Conservation (phyloP, 495 filamentous ascomycete genomes). For the Zalerion maritima region DNA sequence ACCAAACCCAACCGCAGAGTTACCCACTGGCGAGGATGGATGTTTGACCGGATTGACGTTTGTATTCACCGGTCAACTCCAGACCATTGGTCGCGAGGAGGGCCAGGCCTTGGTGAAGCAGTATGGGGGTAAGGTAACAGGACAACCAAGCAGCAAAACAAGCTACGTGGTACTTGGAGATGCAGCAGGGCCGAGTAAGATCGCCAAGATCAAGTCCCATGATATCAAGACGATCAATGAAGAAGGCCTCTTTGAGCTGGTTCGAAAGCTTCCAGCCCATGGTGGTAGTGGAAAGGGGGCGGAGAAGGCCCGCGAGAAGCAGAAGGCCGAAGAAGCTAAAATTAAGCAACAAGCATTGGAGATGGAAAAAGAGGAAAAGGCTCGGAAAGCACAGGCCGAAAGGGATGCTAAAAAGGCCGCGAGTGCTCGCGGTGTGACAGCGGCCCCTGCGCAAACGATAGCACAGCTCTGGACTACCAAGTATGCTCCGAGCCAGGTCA, state of each 20-base stretch:
- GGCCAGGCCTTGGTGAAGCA: constrained; percentile 77
- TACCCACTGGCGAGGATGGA: constrained; percentile 73
- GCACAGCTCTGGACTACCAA: constrained; percentile 87
- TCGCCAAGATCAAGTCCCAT: constrained; percentile 65
- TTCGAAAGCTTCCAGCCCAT: constrained; percentile 66
- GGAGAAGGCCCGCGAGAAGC: constrained; percentile 66
- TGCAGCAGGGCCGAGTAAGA: constrained; percentile 87
- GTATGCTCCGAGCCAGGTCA: constrained; percentile 72
- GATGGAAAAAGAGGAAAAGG: constrained; percentile 58
- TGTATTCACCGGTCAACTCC: constrained; percentile 87
- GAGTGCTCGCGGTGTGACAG: constrained; percentile 22
- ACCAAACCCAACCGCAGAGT: constrained; percentile 46
- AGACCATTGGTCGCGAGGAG: constrained; percentile 68
- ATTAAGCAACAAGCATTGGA: constrained; percentile 60
- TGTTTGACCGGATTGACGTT: constrained; percentile 88
- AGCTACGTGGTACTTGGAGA: constrained; percentile 81
- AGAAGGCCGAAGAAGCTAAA: constrained; percentile 65
- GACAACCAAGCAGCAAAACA: constrained; percentile 79
- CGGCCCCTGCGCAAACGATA: constrained; percentile 28
- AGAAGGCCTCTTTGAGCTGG: constrained; percentile 78
- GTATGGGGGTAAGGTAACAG: constrained; percentile 82
- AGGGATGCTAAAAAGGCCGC: constrained; percentile 31
- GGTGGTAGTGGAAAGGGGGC: constrained; percentile 83
- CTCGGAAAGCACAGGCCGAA: constrained; percentile 31
- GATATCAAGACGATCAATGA: constrained; percentile 86